A percentile compares a stretch with the other conserved stretches of the same genome.
Evolutionary conservation across 306 rosid genomes (phyloP).

Genomic region (Vigna hirtella): DNA sequence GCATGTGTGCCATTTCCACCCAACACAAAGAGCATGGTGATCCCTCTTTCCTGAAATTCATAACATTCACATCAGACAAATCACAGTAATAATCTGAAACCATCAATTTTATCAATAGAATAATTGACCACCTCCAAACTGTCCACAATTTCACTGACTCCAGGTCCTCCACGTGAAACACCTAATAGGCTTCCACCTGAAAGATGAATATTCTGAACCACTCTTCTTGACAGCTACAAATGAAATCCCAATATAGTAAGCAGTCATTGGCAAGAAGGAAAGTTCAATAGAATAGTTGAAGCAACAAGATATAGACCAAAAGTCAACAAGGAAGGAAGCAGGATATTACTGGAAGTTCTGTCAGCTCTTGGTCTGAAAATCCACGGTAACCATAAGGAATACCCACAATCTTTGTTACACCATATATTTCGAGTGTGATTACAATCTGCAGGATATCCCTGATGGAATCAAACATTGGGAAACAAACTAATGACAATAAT

Average conservation of each 20-base stretch:
- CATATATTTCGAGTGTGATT: slow-evolving; percentile 95
- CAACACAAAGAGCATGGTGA: slow-evolving; percentile 95
- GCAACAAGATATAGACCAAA: slow-evolving; percentile 1
- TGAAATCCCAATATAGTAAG: slow-evolving; percentile 39
- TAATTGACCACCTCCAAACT: slow-evolving; percentile 64
- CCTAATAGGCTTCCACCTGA: slow-evolving; percentile 99
- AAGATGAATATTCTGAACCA: slow-evolving; percentile 97
- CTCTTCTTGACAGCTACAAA: slow-evolving; percentile 83
- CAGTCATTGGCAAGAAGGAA: slow-evolving; percentile 13
- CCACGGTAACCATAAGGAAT: slow-evolving; percentile 98
- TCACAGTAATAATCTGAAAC: slow-evolving; percentile 16
- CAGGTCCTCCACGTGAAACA: slow-evolving; percentile 97
- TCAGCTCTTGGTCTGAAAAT: slow-evolving; percentile 74
- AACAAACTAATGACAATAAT: slow-evolving; percentile 26
- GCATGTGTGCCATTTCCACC: slow-evolving; percentile 99
- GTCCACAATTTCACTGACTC: slow-evolving; percentile 78
- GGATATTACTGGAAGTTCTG: slow-evolving; percentile 80
- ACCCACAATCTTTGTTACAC: slow-evolving; percentile 86
- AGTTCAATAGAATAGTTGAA: slow-evolving; percentile 6
- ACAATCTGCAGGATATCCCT: slow-evolving; percentile 77
- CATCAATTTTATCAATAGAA: slow-evolving; percentile 29
- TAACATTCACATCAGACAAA: slow-evolving; percentile 30
- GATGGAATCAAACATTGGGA: slow-evolving; percentile 40
- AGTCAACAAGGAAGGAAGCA: slow-evolving; percentile 35
- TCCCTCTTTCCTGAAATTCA: slow-evolving; percentile 82